Percentiles rank a stretch among this genome's conserved stretches.
Evolutionary conservation across 176 grass and related monocot species (phyloP).

Genomic region (Melocanna baccifera): DNA sequence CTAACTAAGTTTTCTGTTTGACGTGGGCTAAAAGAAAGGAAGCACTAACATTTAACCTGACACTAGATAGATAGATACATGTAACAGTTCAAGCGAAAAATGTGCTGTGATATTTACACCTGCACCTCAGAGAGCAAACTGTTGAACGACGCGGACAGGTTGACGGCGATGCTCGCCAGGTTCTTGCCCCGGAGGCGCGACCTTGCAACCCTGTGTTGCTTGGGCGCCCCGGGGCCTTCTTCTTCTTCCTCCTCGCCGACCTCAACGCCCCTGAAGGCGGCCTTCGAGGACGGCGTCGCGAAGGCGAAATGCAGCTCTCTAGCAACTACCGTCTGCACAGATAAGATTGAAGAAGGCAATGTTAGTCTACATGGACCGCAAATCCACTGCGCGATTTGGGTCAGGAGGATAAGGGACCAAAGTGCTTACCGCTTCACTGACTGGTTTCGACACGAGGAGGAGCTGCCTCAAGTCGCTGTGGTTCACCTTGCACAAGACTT

Average conservation of each 20-base stretch:
- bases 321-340: constrained; percentile 60
- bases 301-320: constrained; percentile 71
- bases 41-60: constrained; percentile 1
- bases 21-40: constrained; percentile 31
- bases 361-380: background rate
- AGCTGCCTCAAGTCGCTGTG: constrained; percentile 75
- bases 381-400: background rate
- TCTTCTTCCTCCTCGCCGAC: background rate
- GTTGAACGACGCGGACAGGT: constrained; percentile 41
- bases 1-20: constrained; percentile 27
- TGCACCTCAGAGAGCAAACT: constrained; percentile 29
- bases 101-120: constrained; percentile 44
- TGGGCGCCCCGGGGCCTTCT: constrained; percentile 55
- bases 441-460: constrained; percentile 70
- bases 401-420: background rate
- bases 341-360: background rate
- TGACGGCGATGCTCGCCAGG: constrained; percentile 50
- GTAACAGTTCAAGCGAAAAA: background rate
- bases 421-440: constrained; percentile 63
- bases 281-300: constrained; percentile 49
- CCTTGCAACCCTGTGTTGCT: constrained; percentile 60
- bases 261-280: background rate
- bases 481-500: constrained; percentile 65
- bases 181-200: constrained; percentile 40
- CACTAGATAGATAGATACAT: constrained; percentile 17